Conservation (phyloP, 2,329 filamentous ascomycete genomes). For the Ophiosphaerella korrae region DNA sequence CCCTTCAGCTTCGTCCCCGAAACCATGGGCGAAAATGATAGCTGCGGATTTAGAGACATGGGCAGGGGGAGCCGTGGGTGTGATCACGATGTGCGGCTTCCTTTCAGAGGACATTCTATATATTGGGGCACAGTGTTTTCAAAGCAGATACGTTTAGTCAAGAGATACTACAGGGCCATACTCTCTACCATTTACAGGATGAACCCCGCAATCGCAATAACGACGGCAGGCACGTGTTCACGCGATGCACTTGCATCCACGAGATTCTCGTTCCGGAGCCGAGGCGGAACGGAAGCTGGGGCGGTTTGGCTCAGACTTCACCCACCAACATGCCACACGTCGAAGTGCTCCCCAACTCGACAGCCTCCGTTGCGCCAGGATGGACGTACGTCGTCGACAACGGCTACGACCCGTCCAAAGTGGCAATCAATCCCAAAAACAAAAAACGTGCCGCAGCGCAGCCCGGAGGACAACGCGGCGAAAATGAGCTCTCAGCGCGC, state of each 20-base stretch:
- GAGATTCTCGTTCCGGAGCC: no score
- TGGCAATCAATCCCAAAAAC: conserved; percentile 57
- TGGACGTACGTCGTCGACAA: conserved; percentile 92
- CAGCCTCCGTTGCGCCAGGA: conserved; percentile 74
- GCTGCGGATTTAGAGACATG: conserved; percentile 49
- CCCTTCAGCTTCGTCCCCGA: conserved; percentile 54
- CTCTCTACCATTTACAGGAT: background rate
- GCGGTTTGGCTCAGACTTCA: conserved; percentile 3
- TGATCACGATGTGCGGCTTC: conserved; percentile 44
- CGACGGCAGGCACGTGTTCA: no score
- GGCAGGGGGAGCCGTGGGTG: conserved; percentile 39
- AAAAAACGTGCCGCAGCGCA: conserved; percentile 68
- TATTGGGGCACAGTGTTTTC: background rate
- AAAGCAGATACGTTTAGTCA: background rate
- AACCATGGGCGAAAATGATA: conserved; percentile 54
- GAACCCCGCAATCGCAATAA: conserved; percentile 14
- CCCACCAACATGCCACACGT: conserved; percentile 67
- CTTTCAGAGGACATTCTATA: conserved; percentile 9
- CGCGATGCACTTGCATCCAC: no score
- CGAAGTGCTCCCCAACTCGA: conserved; percentile 75
- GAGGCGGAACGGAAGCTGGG: background rate
- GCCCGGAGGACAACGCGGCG: conserved; percentile 40
- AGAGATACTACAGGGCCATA: no score
- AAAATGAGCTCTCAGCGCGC: conserved; percentile 72
- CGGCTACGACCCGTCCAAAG: conserved; percentile 61